Evolutionary conservation across 345 rosid genomes (phyloP).

Genomic region (Brassica carinata): DNA sequence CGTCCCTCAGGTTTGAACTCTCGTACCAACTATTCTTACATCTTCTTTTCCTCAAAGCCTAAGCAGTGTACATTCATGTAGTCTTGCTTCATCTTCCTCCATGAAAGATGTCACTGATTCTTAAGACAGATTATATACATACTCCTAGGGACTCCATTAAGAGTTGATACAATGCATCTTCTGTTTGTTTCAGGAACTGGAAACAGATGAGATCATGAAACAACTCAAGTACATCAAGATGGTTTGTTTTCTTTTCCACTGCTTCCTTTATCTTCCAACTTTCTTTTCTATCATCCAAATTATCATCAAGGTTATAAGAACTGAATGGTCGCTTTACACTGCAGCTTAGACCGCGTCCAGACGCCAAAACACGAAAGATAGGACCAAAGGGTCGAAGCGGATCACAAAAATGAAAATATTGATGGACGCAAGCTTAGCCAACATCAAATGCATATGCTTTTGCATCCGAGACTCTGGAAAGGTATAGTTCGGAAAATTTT

Average conservation of each 20-base stretch:
- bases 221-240: conserved; percentile 71
- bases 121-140: background rate
- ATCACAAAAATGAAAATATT: conserved; percentile 19
- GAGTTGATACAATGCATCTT: conserved; percentile 17
- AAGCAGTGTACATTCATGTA: conserved; percentile 3
- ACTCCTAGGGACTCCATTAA: background rate
- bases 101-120: background rate
- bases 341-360: conserved; percentile 63
- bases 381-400: conserved; percentile 17
- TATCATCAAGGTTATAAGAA: background rate
- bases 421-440: conserved; percentile 4
- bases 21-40: background rate
- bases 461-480: conserved; percentile 3
- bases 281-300: background rate
- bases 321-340: conserved; percentile 29
- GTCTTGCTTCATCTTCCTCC: conserved; percentile 25
- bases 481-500: conserved; percentile 1
- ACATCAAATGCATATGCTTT: background rate
- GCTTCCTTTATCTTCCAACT: background rate
- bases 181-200: conserved; percentile 68
- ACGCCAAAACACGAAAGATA: conserved; percentile 46
- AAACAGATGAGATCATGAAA: conserved; percentile 71
- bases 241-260: conserved; percentile 49
- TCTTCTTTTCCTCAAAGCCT: conserved; percentile 13
- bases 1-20: conserved; percentile 70